Conservation (phyloP, 306 rosid species). For the Cercis canadensis region DNA sequence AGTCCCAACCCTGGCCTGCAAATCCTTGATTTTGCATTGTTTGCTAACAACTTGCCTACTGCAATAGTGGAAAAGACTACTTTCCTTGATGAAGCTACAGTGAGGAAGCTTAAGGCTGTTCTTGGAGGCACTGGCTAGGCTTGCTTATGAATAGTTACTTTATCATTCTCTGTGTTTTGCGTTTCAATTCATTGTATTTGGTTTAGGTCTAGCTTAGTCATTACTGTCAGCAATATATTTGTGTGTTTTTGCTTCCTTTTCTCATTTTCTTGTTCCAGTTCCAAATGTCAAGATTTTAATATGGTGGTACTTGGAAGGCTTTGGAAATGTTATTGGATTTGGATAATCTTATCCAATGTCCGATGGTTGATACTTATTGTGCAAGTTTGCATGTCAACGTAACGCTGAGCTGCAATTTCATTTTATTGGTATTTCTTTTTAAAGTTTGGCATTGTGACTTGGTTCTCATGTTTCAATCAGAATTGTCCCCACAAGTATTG, state of each 20-base stretch:
- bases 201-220: background rate
- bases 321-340: no score
- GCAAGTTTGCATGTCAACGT: conserved; percentile 22
- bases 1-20: conserved; percentile 91
- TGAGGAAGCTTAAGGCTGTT: conserved; percentile 79
- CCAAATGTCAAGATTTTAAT: no score
- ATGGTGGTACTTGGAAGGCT: background rate
- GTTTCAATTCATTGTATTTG: background rate
- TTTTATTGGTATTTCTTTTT: conserved; percentile 11
- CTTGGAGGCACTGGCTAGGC: conserved; percentile 82
- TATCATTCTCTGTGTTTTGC: background rate
- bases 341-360: conserved; percentile 29
- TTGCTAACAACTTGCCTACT: conserved; percentile 64
- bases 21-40: conserved; percentile 75
- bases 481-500: background rate
- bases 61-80: conserved; percentile 55
- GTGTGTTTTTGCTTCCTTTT: background rate
- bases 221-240: conserved; percentile 33
- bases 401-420: conserved; percentile 2
- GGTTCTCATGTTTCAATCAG: background rate
- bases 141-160: no score
- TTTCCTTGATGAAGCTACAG: conserved; percentile 67
- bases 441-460: conserved; percentile 33
- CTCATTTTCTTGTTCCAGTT: no score
- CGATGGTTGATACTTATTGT: conserved; percentile 3